Base-by-base conservation (phyloP, 805 yeast genomes). In the Saturnispora mendoncae region DNA sequence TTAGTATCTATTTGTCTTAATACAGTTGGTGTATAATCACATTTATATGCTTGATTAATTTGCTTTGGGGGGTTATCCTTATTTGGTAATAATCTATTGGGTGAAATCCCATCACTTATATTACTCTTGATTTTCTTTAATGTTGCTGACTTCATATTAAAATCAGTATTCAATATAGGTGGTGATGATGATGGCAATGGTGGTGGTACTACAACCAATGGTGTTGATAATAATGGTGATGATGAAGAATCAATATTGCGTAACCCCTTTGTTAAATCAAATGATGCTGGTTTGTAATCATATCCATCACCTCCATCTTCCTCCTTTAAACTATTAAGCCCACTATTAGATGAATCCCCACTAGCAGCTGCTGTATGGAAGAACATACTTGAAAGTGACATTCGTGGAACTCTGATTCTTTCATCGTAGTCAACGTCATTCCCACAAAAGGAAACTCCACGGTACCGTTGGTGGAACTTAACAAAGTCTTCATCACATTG, bases 391-490 rank as follows among this genome's bases (percentile, higher is more conserved):
- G 12, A 25, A 15, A 25, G 19, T 23, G 67, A 62, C 73, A 72
- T 69, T 38, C 76, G 53, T 9, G 78, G 78, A 27, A 76, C 76
- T 43, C 78, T 54, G 37, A 73, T 74, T 49, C 71, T 72, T 45
- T 72, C 76, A 48, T 72, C 74, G 47, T 72, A 72, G 52, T 72
- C 66, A 9, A 51, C 51, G 37, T 56, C 56, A 29, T 36, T 18
- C 26, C 56, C 60, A 40, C 57, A 56, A 46, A 54, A 53, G 35
- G 53, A 56, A 33, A 58, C 51, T 10, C 64, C 64, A 33, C 50
- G 54, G 41, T 58, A 60, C 28, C 54, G 57, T 18, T 53, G 43
- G 36, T 57, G 58, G 30, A 60, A 55, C 33, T 44, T 49, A 6
- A 50, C 48, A 46, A 57, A 62, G 39, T 59, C 64, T 4, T 49